A percentile compares a stretch with the other conserved stretches of the same genome.
phyloP scores from a whole-genome alignment of 2,329 filamentous ascomycete species.

The Sarocladium brachiariae region DNA sequence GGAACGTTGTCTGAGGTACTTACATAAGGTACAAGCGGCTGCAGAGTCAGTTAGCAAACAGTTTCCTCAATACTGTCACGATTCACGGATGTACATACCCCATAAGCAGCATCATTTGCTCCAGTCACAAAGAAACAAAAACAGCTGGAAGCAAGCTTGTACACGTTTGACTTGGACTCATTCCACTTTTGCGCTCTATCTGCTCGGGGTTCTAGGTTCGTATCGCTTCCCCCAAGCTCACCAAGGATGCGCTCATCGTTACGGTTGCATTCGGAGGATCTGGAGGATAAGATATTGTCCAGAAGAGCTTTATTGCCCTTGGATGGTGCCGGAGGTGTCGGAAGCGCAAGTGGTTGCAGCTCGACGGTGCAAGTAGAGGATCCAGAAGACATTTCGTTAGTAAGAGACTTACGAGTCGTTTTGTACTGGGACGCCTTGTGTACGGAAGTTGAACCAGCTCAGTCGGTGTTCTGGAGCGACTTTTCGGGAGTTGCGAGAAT shows the following conservation, averaged over 20 bases:
- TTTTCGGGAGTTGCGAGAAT: too few relatives aligned
- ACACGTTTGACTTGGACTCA: conserved; percentile 39
- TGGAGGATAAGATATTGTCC: background rate
- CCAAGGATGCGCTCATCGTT: background rate
- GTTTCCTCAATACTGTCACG: too few relatives aligned
- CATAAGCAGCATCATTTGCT: conserved; percentile 51
- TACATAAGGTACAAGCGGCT: conserved; percentile 47
- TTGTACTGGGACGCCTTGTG: too few relatives aligned
- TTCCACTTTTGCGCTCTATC: conserved; percentile 36
- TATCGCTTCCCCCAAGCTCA: background rate
- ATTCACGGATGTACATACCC: conserved; percentile 33
- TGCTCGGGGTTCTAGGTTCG: background rate
- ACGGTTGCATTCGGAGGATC: background rate
- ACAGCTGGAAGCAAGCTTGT: conserved; percentile 45
- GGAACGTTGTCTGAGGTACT: conserved; percentile 17
- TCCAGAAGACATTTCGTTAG: background rate
- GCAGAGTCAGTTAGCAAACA: background rate
- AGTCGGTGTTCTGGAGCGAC: too few relatives aligned
- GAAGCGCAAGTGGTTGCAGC: background rate
- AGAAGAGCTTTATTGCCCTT: background rate
- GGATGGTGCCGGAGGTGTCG: background rate
- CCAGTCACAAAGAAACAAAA: conserved; percentile 53
- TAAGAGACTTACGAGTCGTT: background rate
- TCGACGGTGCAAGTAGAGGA: background rate
- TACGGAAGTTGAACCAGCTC: too few relatives aligned